These are phyloP conservation scores for Peronosclerospora sorghi DNA, from an alignment of 352 stramenopile genomes.

Conservation along the genomic window DNA sequence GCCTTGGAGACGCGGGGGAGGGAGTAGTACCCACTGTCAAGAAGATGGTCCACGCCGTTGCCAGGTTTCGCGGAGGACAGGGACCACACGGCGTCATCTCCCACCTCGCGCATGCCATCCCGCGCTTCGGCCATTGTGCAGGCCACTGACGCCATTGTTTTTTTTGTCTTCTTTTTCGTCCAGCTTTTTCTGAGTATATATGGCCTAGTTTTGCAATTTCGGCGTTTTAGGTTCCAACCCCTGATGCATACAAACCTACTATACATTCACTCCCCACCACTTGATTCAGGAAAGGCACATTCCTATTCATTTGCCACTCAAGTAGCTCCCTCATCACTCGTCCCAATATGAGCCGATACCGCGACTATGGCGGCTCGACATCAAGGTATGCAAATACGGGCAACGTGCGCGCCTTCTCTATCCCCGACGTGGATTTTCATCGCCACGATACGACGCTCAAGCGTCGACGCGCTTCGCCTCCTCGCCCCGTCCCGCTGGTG, in stretches of 20 bases:
- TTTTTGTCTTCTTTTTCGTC: too few relatives aligned
- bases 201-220: too few relatives aligned
- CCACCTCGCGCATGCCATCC: conserved; percentile 48
- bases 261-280: too few relatives aligned
- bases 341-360: conserved; percentile 11
- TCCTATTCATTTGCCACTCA: too few relatives aligned
- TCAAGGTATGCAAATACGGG: conserved; percentile 12
- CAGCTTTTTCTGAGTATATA: too few relatives aligned
- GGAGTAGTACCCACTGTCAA: conserved; percentile 64
- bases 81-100: conserved; percentile 89
- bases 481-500: conserved; percentile 1
- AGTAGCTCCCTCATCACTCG: too few relatives aligned
- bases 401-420: conserved; percentile 25
- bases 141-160: too few relatives aligned
- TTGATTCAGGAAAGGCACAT: too few relatives aligned
- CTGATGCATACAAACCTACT: too few relatives aligned
- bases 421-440: conserved; percentile 51
- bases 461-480: conserved; percentile 26
- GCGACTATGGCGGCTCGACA: conserved; percentile 12
- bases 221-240: too few relatives aligned
- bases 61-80: conserved; percentile 95
- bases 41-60: conserved; percentile 95
- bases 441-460: conserved; percentile 39
- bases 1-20: background rate
- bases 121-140: background rate